Percentiles rank a stretch among this genome's conserved stretches.
These are phyloP conservation scores for Chaetomium globosum DNA, from an alignment of 2,329 filamentous ascomycete genomes.

Conservation along the genomic window DNA sequence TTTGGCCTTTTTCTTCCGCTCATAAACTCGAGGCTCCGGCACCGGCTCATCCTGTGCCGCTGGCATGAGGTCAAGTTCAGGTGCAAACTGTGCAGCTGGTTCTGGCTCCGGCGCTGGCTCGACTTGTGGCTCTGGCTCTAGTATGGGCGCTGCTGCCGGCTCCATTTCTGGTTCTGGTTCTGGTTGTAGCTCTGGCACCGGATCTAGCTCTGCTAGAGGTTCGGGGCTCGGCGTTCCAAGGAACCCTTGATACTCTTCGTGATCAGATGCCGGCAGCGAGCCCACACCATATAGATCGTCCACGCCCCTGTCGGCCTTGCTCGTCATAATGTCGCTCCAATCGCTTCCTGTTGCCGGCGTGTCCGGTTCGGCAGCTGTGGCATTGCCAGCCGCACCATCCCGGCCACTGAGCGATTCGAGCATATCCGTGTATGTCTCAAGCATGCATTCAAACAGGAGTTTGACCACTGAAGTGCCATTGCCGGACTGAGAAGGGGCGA, in stretches of 20 bases:
- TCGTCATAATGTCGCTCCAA: background rate
- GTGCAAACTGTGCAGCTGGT: background rate
- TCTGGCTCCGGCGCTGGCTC: background rate
- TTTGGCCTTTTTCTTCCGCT: too few species aligned
- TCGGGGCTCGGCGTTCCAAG: background rate
- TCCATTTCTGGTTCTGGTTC: background rate
- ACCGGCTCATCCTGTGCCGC: too few species aligned
- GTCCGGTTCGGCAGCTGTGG: background rate
- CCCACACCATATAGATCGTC: background rate
- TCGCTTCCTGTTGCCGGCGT: conserved; percentile 1
- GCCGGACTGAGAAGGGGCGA: background rate
- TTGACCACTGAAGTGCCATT: conserved; percentile 17
- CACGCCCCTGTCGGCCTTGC: background rate
- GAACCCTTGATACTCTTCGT: background rate
- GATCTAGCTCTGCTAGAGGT: background rate
- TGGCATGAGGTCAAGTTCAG: too few species aligned
- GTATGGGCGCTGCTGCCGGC: too few species aligned
- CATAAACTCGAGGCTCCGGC: too few species aligned
- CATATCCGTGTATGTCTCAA: conserved; percentile 28
- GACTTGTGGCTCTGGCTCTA: too few species aligned
- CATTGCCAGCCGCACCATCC: background rate
- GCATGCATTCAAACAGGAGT: conserved; percentile 23
- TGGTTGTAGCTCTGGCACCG: background rate
- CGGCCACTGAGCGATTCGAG: background rate
- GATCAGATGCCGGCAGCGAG: background rate